phyloP scores from a whole-genome alignment of 2,329 filamentous ascomycete genomes.

The Mycosphaerella arachidis region DNA sequence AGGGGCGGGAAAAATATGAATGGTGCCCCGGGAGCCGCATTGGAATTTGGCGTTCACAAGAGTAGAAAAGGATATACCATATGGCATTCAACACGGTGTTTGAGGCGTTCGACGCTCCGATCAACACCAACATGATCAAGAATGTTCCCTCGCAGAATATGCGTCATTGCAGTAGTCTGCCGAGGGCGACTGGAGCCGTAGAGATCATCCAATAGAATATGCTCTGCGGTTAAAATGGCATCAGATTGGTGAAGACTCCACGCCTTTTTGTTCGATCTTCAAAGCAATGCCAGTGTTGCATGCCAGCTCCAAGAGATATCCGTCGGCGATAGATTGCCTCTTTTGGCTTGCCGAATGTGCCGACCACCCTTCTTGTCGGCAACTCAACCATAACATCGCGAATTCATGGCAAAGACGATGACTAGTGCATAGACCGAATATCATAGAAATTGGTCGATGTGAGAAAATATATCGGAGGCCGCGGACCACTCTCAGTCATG shows the following conservation, averaged over 20 bases:
- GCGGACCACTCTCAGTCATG: neutral
- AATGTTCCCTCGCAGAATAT: neutral
- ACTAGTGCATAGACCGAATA: neutral
- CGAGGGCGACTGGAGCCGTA: neutral
- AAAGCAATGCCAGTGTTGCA: neutral
- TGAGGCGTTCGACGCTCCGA: neutral
- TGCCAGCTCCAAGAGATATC: neutral
- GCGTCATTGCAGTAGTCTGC: neutral
- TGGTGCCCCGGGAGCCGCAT: neutral
- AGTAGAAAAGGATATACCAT: conserved; percentile 10
- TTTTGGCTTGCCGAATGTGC: neutral
- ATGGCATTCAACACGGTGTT: conserved; percentile 18
- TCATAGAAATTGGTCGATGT: neutral
- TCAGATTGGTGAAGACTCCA: neutral
- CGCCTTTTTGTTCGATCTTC: neutral
- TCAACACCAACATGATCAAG: neutral
- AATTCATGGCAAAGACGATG: neutral
- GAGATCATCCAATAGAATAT: neutral
- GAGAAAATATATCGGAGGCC: neutral
- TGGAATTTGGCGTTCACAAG: conserved; percentile 1
- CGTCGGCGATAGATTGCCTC: neutral
- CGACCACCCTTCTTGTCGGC: neutral
- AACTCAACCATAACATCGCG: neutral
- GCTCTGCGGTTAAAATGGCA: neutral
- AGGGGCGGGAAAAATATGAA: neutral